Conservation (phyloP, 192 early-diverging fungal species). For the Linnemannia zychae region DNA sequence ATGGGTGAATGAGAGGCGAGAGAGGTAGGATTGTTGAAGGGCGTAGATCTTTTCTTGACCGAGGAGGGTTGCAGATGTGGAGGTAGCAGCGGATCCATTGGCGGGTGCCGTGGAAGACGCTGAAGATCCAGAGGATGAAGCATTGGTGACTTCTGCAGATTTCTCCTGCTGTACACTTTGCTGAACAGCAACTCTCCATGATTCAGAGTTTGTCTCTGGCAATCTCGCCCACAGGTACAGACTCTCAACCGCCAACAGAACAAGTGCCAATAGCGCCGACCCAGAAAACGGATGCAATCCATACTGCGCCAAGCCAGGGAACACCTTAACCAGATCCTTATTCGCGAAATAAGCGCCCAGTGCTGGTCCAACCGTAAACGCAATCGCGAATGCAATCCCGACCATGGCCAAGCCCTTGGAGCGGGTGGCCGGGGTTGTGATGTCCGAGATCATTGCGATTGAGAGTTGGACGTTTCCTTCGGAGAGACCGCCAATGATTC, state of each 20-base stretch:
- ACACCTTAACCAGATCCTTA: constrained; percentile 59
- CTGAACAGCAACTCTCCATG: constrained; percentile 29
- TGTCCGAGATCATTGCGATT: constrained; percentile 95
- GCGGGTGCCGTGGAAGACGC: not conserved
- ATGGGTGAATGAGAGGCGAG: constrained; percentile 78
- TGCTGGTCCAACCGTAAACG: constrained; percentile 96
- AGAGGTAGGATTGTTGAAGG: constrained; percentile 53
- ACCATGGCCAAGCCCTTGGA: constrained; percentile 91
- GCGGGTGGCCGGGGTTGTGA: constrained; percentile 82
- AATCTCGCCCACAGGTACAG: constrained; percentile 79
- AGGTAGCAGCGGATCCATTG: not conserved
- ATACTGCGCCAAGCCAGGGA: constrained; percentile 60
- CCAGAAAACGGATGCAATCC: constrained; percentile 83
- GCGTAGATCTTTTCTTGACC: constrained; percentile 29
- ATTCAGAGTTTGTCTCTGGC: constrained; percentile 77
- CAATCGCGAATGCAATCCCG: constrained; percentile 96
- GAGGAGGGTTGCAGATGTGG: not conserved
- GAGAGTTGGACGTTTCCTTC: constrained; percentile 99
- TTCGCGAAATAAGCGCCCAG: constrained; percentile 85
- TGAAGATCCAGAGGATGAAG: constrained; percentile 6
- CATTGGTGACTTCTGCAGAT: constrained; percentile 4
- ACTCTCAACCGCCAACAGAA: constrained; percentile 85
- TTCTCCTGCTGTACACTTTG: constrained; percentile 37
- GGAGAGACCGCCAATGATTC: constrained; percentile 92
- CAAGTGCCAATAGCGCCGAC: constrained; percentile 90